A percentile compares a stretch with the other conserved stretches of the same genome.
These are phyloP conservation scores for Shiraia sp. DNA, from an alignment of 2,329 filamentous ascomycete genomes.

Conservation along the genomic window DNA sequence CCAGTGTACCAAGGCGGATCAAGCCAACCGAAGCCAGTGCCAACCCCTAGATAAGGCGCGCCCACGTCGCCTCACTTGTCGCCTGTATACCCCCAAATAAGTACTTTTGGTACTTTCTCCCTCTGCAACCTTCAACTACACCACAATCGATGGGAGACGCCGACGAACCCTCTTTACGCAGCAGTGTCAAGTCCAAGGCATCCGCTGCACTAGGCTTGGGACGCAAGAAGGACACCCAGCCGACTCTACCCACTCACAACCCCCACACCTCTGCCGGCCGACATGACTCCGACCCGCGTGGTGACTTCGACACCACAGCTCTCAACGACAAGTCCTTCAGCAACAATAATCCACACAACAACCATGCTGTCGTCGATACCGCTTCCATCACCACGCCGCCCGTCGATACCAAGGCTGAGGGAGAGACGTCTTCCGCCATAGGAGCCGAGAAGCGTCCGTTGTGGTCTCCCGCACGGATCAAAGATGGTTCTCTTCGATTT, in stretches of 20 bases:
- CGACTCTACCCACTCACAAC: conserved; percentile 35
- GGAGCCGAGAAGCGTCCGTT: conserved; percentile 50
- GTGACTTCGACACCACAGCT: conserved; percentile 18
- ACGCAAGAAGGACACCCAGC: conserved; percentile 37
- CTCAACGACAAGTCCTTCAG: conserved; percentile 28
- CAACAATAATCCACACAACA: conserved; percentile 9
- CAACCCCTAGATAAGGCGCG: not conserved
- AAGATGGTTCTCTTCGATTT: conserved; percentile 56
- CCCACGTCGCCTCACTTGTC: conserved; percentile 23
- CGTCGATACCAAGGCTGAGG: conserved; percentile 53
- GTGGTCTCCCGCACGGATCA: conserved; percentile 50
- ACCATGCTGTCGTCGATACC: conserved; percentile 34
- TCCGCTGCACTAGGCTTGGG: conserved; percentile 51
- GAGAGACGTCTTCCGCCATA: conserved; percentile 60
- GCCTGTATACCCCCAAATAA: conserved; percentile 10
- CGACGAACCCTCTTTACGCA: conserved; percentile 55
- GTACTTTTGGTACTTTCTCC: conserved; percentile 15
- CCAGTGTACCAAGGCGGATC: no score
- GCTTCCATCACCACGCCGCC: conserved; percentile 40
- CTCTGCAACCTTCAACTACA: conserved; percentile 14
- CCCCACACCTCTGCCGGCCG: conserved; percentile 16
- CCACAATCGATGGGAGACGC: conserved; percentile 58
- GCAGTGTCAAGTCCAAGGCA: conserved; percentile 55
- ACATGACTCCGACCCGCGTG: conserved; percentile 14
- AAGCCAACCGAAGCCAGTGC: no score